Evolutionary conservation across 768 basidiomycete genomes (phyloP).

Genomic region (Leccinum subgranulosum): DNA sequence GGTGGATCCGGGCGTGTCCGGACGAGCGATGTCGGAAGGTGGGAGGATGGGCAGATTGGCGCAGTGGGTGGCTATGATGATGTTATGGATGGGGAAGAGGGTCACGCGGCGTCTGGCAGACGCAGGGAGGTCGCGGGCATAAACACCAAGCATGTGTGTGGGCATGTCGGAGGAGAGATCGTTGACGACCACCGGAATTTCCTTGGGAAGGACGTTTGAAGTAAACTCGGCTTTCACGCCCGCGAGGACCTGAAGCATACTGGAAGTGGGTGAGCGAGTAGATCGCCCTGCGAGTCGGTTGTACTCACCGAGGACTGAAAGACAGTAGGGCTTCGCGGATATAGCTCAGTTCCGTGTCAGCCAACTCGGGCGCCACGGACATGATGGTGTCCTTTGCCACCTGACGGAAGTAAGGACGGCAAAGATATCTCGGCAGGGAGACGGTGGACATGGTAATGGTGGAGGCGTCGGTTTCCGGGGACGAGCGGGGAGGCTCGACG

Average conservation of each 20-base stretch:
- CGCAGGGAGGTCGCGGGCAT: slow-evolving; percentile 22
- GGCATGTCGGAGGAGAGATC: slow-evolving; percentile 32
- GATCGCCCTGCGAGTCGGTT: rapidly evolving
- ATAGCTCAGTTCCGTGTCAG: slow-evolving; percentile 20
- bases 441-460: slow-evolving; percentile 8
- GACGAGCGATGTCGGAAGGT: slow-evolving; percentile 8
- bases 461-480: slow-evolving; percentile 1
- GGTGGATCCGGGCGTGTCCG: slow-evolving; percentile 15
- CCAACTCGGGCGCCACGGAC: slow-evolving; percentile 27
- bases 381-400: slow-evolving; percentile 15
- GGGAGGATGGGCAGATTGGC: slow-evolving; percentile 28
- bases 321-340: slow-evolving; percentile 27
- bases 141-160: slow-evolving; percentile 32
- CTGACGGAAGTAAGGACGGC: slow-evolving; percentile 17
- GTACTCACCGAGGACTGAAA: slow-evolving; percentile 28
- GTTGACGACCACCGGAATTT: slow-evolving; percentile 25
- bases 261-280: slow-evolving; percentile 12
- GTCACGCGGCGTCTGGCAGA: slow-evolving; percentile 30
- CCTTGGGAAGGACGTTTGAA: slow-evolving; percentile 26
- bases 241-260: slow-evolving; percentile 32
- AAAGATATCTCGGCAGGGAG: slow-evolving; percentile 23
- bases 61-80: slow-evolving; percentile 33
- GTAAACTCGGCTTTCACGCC: slow-evolving; percentile 22
- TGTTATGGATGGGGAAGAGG: slow-evolving; percentile 35
- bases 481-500: slow-evolving; percentile 28